Evolutionary conservation across 805 yeast species (phyloP), one percentile per base, ranked within the genome.

Genomic region (Spathaspora gorwiae): DNA sequence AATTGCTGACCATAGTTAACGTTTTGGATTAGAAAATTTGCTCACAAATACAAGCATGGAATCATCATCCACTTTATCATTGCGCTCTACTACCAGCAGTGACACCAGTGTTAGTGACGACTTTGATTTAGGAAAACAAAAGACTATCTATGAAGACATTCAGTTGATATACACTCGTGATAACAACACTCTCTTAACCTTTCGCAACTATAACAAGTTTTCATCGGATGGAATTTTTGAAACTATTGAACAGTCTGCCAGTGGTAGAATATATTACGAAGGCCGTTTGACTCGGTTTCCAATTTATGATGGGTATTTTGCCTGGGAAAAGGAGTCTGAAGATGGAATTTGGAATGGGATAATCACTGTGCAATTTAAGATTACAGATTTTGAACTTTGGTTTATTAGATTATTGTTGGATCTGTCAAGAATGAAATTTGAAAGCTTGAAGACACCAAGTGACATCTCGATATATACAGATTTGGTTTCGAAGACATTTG

Each of bases 401-500:
- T 63, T 68, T 41, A 52, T 65, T 41, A 46, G 54, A 32, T 54
- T 68, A 8, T 42, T 68, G 32, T 50, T 61, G 6, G 44, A 49
- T 9, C 57, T 59, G 15, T 49, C 62, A 6, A 51, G 44, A 7
- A 51, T 58, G 12, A 46, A 47, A 10, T 60, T 47, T 38, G 41
- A 30, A 7, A 32, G 15, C 14, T 26, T 39, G 7, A 8, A 9
- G 7, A 14, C 15, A 26, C 48, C 53, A n/a, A 13, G 37, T 11
- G 38, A 39, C 27, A 30, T 27, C 39, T 15, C 29, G 29, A 27
- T 34, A 14, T 47, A 44, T 39, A 40, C 58, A 3, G 34, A 44
- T 12, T 26, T 50, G 3, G 55, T 69, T 42, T 53, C 80, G 13
- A 65, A 70, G 11, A 67, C 62, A 40, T 80, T 80, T 54, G 80